Percentiles rank a stretch among this genome's conserved stretches.
These are phyloP conservation scores for Acer campestre DNA, from an alignment of 345 rosid species.

Conservation along the genomic window DNA sequence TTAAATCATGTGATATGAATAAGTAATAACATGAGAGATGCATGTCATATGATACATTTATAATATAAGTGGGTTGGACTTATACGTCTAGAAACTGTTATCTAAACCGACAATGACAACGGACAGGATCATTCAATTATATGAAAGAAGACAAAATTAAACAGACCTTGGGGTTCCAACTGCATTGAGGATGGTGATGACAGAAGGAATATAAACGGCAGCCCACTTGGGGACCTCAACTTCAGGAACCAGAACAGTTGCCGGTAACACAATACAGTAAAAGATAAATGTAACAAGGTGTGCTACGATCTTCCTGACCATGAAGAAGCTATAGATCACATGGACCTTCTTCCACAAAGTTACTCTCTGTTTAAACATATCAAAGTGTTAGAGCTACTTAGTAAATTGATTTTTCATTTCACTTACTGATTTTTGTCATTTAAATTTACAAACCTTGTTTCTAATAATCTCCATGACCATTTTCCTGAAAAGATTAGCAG, in stretches of 20 bases:
- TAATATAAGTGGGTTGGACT: neutral
- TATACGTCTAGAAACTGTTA: too few relatives aligned
- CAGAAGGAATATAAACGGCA: constrained; percentile 78
- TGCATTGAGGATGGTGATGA: constrained; percentile 82
- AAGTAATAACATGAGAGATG: too few relatives aligned
- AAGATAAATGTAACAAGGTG: constrained; percentile 83
- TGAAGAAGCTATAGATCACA: constrained; percentile 92
- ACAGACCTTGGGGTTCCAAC: constrained; percentile 94
- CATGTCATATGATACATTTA: too few relatives aligned
- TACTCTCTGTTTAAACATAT: constrained; percentile 64
- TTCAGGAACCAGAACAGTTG: constrained; percentile 91
- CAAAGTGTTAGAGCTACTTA: neutral
- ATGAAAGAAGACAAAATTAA: neutral
- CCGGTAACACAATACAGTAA: constrained; percentile 85
- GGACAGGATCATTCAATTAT: neutral
- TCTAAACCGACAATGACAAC: neutral
- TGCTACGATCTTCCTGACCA: constrained; percentile 84
- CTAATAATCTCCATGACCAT: constrained; percentile 77
- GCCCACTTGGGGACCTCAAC: constrained; percentile 91
- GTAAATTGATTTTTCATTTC: neutral
- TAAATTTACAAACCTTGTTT: constrained; percentile 55
- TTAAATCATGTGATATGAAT: too few relatives aligned
- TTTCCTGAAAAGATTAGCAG: constrained; percentile 95
- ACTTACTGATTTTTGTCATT: neutral
- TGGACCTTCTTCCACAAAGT: constrained; percentile 85